A percentile compares a stretch with the other conserved stretches of the same genome.
phyloP scores from a whole-genome alignment of 2,329 filamentous ascomycete species.

The Botryosphaeria dothidea region DNA sequence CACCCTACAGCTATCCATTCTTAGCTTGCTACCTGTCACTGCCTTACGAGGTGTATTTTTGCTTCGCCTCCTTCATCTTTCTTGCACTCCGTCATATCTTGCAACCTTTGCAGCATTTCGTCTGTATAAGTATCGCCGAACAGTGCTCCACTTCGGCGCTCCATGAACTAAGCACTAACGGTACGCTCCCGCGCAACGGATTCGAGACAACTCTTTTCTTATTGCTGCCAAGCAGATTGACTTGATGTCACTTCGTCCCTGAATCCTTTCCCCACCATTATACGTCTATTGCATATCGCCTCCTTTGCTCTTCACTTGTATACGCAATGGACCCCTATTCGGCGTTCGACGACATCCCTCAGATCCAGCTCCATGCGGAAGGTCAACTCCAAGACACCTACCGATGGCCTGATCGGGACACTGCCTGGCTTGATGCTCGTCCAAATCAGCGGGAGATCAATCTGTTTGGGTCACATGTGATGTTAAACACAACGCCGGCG shows the following conservation, averaged over 20 bases:
- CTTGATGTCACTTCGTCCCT: slow-evolving; percentile 1
- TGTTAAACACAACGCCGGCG: slow-evolving; percentile 25
- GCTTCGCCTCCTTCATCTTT: slow-evolving; percentile 14
- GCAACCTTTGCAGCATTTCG: neutral
- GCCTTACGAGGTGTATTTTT: slow-evolving; percentile 7
- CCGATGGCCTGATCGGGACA: slow-evolving; percentile 21
- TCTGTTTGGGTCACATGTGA: slow-evolving; percentile 24
- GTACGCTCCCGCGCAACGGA: neutral
- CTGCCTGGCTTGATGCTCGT: slow-evolving; percentile 14
- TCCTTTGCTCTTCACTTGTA: neutral
- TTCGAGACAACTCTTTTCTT: slow-evolving; percentile 3
- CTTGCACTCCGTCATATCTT: neutral
- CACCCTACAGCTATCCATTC: neutral
- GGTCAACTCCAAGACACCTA: slow-evolving; percentile 13
- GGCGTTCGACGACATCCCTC: slow-evolving; percentile 24
- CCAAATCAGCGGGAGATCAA: slow-evolving; percentile 23
- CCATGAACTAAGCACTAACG: neutral
- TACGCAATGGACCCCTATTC: neutral
- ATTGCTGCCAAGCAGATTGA: neutral
- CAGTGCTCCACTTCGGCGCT: neutral
- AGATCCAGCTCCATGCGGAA: slow-evolving; percentile 27
- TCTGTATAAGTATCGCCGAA: slow-evolving; percentile 10
- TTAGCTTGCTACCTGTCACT: slow-evolving; percentile 12
- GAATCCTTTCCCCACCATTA: neutral
- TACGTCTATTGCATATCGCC: neutral